Conservation (phyloP, 352 stramenopile genomes). For the Plasmopara viticola region DNA sequence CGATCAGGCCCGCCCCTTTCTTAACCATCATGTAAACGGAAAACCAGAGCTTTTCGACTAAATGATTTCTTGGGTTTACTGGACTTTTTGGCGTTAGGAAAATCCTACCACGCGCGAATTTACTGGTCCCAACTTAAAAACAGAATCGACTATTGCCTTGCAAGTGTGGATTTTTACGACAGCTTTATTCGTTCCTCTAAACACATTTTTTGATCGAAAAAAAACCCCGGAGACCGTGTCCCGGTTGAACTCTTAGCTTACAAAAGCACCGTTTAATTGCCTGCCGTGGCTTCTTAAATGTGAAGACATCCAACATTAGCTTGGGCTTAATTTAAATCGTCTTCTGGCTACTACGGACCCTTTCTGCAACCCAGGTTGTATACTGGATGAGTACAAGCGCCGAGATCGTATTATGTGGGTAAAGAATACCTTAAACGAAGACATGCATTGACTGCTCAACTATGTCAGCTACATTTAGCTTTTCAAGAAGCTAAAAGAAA, state of each 20-base stretch:
- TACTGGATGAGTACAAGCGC: constrained; percentile 8
- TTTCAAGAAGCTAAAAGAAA: neutral
- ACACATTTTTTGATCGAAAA: neutral
- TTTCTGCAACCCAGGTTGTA: constrained; percentile 4
- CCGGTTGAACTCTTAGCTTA: neutral
- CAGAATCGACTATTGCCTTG: neutral
- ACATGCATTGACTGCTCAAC: constrained; percentile 1
- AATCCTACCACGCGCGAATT: neutral
- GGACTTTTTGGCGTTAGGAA: neutral
- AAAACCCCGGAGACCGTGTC: neutral
- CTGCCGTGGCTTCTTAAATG: neutral
- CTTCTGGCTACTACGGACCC: neutral
- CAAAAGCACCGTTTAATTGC: neutral
- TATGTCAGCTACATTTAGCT: neutral
- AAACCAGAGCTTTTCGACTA: neutral
- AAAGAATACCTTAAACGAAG: constrained; percentile 7
- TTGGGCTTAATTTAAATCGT: neutral
- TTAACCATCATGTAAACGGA: neutral
- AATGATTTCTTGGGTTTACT: neutral
- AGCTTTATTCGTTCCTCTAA: neutral
- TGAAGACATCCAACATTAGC: neutral
- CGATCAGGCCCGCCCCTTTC: neutral
- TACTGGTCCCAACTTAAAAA: neutral
- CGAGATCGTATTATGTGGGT: constrained; percentile 7
- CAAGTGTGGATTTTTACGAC: neutral